These are phyloP conservation scores for Fusarium subglutinans DNA, from an alignment of 2,329 filamentous ascomycete genomes.

Conservation along the genomic window DNA sequence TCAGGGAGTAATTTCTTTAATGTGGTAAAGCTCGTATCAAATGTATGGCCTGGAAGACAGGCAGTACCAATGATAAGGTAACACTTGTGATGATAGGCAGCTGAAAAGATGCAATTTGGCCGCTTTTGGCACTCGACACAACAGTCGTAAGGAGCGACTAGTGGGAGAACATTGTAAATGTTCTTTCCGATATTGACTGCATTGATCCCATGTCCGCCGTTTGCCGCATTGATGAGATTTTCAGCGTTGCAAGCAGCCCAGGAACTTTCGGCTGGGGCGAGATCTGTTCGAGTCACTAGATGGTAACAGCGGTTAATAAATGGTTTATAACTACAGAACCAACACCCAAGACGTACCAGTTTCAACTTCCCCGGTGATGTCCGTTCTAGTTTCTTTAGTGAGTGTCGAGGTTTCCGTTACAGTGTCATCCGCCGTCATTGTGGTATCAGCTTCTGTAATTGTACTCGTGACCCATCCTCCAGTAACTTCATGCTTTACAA, in stretches of 20 bases:
- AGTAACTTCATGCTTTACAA: too few relatives aligned
- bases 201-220: neutral
- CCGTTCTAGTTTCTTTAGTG: neutral
- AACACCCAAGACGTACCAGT: neutral
- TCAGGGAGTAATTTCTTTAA: neutral
- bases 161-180: neutral
- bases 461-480: too few relatives aligned
- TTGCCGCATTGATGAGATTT: neutral
- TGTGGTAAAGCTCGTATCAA: neutral
- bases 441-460: neutral
- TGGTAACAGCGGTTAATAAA: neutral
- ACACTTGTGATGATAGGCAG: neutral
- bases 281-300: neutral
- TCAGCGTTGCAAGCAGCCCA: neutral
- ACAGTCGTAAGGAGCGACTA: neutral
- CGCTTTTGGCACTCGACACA: neutral
- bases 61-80: neutral
- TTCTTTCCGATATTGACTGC: neutral
- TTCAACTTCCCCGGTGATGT: neutral
- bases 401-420: neutral
- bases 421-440: neutral
- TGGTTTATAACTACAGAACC: neutral
- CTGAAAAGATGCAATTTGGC: neutral
- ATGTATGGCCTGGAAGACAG: neutral
- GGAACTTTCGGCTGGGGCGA: neutral